A percentile compares a stretch with the other conserved stretches of the same genome.
phyloP scores from a whole-genome alignment of 2,329 filamentous ascomycete genomes.

The Xylariaceae sp. region DNA sequence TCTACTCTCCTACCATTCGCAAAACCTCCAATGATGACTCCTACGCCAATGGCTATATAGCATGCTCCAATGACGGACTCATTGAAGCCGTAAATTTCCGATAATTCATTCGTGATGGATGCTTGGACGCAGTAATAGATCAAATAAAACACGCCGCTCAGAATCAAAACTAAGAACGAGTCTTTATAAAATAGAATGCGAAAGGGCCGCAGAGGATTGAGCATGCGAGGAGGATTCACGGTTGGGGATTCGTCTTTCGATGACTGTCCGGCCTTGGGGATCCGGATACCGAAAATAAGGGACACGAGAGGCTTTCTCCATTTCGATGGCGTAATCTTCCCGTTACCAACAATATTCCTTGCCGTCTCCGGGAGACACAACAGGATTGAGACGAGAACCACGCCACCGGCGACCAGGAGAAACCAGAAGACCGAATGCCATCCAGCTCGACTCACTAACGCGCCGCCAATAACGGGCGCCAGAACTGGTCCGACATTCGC shows the following conservation, averaged over 20 bases:
- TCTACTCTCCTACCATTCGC: not conserved
- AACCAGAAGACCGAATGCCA: conserved; percentile 24
- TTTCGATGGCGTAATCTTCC: not conserved
- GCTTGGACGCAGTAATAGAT: conserved; percentile 5
- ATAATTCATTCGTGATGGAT: not conserved
- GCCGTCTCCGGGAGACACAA: conserved; percentile 31
- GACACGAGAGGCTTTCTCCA: not conserved
- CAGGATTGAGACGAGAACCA: conserved; percentile 4
- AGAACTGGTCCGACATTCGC: conserved; percentile 3
- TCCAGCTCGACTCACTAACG: conserved; percentile 11
- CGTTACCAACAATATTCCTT: conserved; percentile 30
- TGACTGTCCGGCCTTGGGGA: not conserved
- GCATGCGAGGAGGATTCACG: not conserved
- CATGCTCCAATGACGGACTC: not conserved
- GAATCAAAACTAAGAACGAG: not conserved
- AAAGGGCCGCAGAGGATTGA: not conserved
- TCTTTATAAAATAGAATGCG: not conserved
- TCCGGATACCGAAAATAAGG: not conserved
- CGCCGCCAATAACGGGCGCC: conserved; percentile 18
- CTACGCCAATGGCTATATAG: not conserved
- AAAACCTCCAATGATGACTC: not conserved
- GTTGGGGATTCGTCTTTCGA: not conserved
- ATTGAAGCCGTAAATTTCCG: not conserved
- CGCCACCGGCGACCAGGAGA: conserved; percentile 8
- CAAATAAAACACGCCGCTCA: conserved; percentile 2